Percentiles rank a stretch among this genome's conserved stretches.
These are phyloP conservation scores for Picea sitchensis DNA, from an alignment of 75 land plant species.

Conservation along the genomic window DNA sequence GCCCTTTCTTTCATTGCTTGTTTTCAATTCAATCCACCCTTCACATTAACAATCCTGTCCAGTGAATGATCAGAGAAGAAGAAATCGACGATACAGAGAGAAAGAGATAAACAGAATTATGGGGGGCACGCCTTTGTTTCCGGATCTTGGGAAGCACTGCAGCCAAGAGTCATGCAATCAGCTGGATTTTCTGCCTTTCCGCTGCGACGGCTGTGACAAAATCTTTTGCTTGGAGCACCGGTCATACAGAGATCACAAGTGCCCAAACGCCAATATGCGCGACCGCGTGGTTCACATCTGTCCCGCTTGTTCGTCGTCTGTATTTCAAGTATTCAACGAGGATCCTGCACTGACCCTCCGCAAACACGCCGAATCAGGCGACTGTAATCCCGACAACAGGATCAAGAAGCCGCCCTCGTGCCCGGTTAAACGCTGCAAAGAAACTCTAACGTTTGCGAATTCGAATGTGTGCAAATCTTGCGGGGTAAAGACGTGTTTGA, in stretches of 20 bases:
- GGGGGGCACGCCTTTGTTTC: slow-evolving; percentile 81
- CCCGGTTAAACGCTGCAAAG: slow-evolving; percentile 68
- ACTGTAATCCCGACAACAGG: slow-evolving; percentile 63
- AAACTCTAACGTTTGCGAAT: slow-evolving; percentile 74
- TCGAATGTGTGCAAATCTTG: slow-evolving; percentile 63
- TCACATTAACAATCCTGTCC: too few relatives aligned
- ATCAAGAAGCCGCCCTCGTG: slow-evolving; percentile 63
- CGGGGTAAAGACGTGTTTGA: slow-evolving; percentile 51
- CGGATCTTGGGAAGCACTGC: slow-evolving; percentile 80
- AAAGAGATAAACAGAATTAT: too few relatives aligned
- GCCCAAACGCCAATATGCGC: slow-evolving; percentile 49
- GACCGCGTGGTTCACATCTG: slow-evolving; percentile 67
- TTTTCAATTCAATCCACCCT: too few relatives aligned
- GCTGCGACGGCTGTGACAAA: slow-evolving; percentile 63
- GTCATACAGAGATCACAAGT: slow-evolving; percentile 52
- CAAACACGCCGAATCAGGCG: slow-evolving; percentile 46
- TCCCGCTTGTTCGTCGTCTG: slow-evolving; percentile 49
- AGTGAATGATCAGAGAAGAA: too few relatives aligned
- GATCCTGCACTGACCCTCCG: slow-evolving; percentile 21
- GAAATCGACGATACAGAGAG: too few relatives aligned
- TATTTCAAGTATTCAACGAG: slow-evolving; percentile 42
- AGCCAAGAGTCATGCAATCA: slow-evolving; percentile 53
- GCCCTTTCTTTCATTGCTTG: too few relatives aligned
- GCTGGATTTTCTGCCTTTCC: slow-evolving; percentile 89
- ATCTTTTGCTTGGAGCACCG: slow-evolving; percentile 83